Base-by-base conservation (phyloP, 208 protist species). In the Wallacemonas collosoma region DNA sequence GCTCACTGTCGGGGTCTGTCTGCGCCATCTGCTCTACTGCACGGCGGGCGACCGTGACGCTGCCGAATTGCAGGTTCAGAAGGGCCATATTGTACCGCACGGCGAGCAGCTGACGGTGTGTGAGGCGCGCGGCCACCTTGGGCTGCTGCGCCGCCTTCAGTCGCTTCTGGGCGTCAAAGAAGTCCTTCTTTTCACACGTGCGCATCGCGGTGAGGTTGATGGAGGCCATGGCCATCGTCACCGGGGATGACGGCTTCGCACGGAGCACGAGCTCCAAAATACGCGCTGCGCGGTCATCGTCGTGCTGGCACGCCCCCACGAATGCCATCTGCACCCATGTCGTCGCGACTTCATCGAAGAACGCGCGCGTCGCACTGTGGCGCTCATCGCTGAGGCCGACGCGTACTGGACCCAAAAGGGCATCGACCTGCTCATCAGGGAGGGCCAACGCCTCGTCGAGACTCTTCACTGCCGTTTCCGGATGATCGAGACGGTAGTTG, bases 31-130 rank as follows among this genome's bases (percentile, higher is more conserved):
- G 72, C 62, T 96, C 89, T 57, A 93, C 80, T 53, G 83, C 78
- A 6, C 81, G 77, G 47, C 77, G 67, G 71, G 88, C 93, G 48
- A 80, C 64, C 57, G 75, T 85, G 47, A 93, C 62, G 54, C 79
- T 90, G 44, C 81, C 79, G 1, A 81, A 83, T 50, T 82, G 63
- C 44, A 96, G 75, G n/a, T 91, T 80, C 51, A 96, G 80, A 66
- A 96, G 82, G 12, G 89, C 91, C 17, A 75, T 90, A 82, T 96
- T 96, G 82, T 96, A 96, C 50, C 87, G 80, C n/a, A 96, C 80
- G 4, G 80, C 66, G 17, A 93, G 69, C 39, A 85, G 72, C 83
- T 96, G 89, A 38, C 82, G 75, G 12, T 83, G 81, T 4, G 87
- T 93, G 26, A 96, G 80, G 41, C 86, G 87, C 39, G 70, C 69